Base-by-base conservation (phyloP, 164 flowering plant genomes). In the Umbilicus rupestris region DNA sequence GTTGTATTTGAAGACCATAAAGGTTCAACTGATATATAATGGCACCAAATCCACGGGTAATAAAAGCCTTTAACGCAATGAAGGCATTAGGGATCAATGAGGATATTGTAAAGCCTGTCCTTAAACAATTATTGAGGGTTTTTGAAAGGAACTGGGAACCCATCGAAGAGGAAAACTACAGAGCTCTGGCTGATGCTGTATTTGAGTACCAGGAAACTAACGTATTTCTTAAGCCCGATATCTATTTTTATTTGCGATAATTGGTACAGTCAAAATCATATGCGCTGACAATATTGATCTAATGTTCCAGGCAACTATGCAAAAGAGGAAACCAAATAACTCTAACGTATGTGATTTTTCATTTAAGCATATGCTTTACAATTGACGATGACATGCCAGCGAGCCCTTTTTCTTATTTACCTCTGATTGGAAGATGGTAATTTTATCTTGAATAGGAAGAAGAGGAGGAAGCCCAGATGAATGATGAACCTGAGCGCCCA, bases 151-250 rank as follows among this genome's bases (percentile, higher is more conserved):
- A 62, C 24, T 30, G 39, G 65, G 65, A 62, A 30, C 65, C 33
- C 28, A 62, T 62, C 19, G 65, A 62, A 62, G 65, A 37, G 22
- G 65, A 62, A 62, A 62, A 62, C 28, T 62, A 62, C 31, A 31
- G 64, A 60, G 39, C 39, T 30, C 39, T 60, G 44, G 65, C 28
- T 35, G 65, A 62, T 35, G 65, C 65, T 30, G 39, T 60, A 60
- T 60, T 60, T 5, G 65, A 62, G 41, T 31, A 62, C 24, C 44
- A 33, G 65, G 65, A 62, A 35, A 37, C 42, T 9, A 63, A 63
- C 20, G 65, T 63, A 33, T 24, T 35, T 20, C 14, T 7, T n/a
- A 11, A 35, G 16, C 28, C 26, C 19, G 3, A 20, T 63, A 12
- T 52, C 30, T 52, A 30, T 14, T 14, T 26, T 35, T 20, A 7